Base-by-base conservation (phyloP, 768 basidiomycete genomes). In the Clathrus columnatus region DNA sequence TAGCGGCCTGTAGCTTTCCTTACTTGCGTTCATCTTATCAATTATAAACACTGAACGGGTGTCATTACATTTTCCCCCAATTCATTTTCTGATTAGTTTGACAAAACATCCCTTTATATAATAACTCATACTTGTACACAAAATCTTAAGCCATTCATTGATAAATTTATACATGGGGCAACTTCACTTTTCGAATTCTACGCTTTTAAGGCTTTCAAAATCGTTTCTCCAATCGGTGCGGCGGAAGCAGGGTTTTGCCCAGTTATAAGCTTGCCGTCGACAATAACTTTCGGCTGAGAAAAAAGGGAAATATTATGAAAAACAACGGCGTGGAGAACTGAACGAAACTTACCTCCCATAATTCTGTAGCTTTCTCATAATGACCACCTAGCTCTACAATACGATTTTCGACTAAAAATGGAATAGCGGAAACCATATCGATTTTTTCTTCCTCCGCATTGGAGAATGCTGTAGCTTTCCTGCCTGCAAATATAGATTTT, bases 201-300 rank as follows among this genome's bases (percentile, higher is more conserved):
- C 36, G 36, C 36, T 36, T 67, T 66, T 62, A 85, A 68, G 7
- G 75, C 75, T 61, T 80, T 72, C 60, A 81, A 72, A 60, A 87
- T 70, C 21, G 73, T 80, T 61, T 84, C 68, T 6, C 73, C 86
- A 42, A 87, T 57, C 0, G 72, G 71, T 44, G 66, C 70, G 30
- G 86, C 83, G 7, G 80, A 83, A 17, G 77, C 81, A 3, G 85
- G 86, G 68, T 90, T 90, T 66, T 87, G 86, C 7, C 87, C 87
- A 20, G 85, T 84, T 61, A 81, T 73, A 28, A 86, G 70, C 16
- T 76, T 73, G 11, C 81, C 82, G 61, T 81, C 79, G 7, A 77
- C 74, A 14, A 80, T 75, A 21, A 84, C 79, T 59, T 81, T 75
- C 41, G 65, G 54, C 62, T 68, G 43, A 14, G 28, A 30, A 41